These are phyloP conservation scores for Diaporthe amygdali DNA, from an alignment of 2,329 filamentous ascomycete species.

Conservation along the genomic window DNA sequence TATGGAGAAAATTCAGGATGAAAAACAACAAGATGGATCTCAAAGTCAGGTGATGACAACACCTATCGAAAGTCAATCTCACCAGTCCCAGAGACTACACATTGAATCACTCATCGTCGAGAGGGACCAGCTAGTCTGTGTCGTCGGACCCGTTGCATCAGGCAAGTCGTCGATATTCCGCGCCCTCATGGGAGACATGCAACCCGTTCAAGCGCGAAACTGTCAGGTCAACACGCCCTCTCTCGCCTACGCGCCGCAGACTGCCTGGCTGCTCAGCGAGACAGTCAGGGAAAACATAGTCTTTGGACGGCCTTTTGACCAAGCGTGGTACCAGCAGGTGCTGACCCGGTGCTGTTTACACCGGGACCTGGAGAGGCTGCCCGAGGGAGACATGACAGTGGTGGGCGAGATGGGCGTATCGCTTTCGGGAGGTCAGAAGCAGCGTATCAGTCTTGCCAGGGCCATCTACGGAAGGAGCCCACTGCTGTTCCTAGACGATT, in stretches of 20 bases:
- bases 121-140: conserved; percentile 24
- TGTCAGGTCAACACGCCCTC: conserved; percentile 27
- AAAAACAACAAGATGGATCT: not conserved
- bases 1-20: not conserved
- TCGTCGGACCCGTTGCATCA: conserved; percentile 30
- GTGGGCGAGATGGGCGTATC: conserved; percentile 29
- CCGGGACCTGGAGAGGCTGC: conserved; percentile 62
- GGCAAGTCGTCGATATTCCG: conserved; percentile 32
- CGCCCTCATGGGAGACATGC: conserved; percentile 32
- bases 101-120: conserved; percentile 19
- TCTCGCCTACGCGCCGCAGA: conserved; percentile 18
- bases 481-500: conserved; percentile 26
- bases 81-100: conserved; percentile 10
- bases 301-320: conserved; percentile 62
- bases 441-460: conserved; percentile 29
- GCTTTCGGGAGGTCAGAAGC: conserved; percentile 31
- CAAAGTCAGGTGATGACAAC: not conserved
- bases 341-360: conserved; percentile 66
- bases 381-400: conserved; percentile 26
- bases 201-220: conserved; percentile 25
- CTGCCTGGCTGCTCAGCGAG: conserved; percentile 29
- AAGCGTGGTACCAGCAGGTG: conserved; percentile 66
- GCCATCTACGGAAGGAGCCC: conserved; percentile 22
- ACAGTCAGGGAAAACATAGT: conserved; percentile 61
- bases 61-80: not conserved